Evolutionary conservation across 495 filamentous ascomycete species (phyloP).

Genomic region (Cudoniella acicularis): DNA sequence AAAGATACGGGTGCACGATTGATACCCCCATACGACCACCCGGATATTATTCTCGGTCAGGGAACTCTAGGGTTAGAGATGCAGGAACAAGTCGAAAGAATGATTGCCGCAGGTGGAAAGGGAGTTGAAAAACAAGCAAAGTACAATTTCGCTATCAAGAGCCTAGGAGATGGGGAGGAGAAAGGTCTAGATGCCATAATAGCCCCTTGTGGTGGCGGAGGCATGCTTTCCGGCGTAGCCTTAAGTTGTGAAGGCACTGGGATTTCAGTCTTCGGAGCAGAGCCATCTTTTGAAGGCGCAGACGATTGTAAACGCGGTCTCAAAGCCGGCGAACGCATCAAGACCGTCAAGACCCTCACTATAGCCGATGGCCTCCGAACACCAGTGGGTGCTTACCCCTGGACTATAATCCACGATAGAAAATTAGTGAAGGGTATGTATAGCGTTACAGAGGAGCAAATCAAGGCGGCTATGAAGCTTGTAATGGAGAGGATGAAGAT

Average conservation of each 20-base stretch:
- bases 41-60: conserved; percentile 86
- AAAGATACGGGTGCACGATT: conserved; percentile 67
- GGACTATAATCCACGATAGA: conserved; percentile 73
- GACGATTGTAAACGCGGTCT: conserved; percentile 77
- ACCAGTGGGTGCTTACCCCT: conserved; percentile 73
- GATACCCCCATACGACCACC: conserved; percentile 88
- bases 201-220: conserved; percentile 84
- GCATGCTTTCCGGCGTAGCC: conserved; percentile 80
- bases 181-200: conserved; percentile 70
- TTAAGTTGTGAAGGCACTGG: conserved; percentile 65
- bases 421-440: conserved; percentile 71
- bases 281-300: conserved; percentile 79
- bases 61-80: conserved; percentile 87
- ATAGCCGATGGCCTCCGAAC: conserved; percentile 90
- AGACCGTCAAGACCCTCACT: conserved; percentile 67
- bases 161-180: conserved; percentile 4
- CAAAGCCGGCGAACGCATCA: conserved; percentile 55
- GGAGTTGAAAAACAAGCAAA: conserved; percentile 3
- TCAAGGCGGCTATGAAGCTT: conserved; percentile 69
- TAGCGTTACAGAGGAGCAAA: conserved; percentile 77
- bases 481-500: conserved; percentile 90
- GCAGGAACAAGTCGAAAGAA: conserved; percentile 59
- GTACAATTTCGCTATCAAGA: conserved; percentile 12
- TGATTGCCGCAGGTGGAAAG: conserved; percentile 30
- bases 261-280: conserved; percentile 80